Evolutionary conservation across 140 eudicot species (phyloP), one percentile per base, ranked within the genome.

Genomic region (Stevia rebaudiana): DNA sequence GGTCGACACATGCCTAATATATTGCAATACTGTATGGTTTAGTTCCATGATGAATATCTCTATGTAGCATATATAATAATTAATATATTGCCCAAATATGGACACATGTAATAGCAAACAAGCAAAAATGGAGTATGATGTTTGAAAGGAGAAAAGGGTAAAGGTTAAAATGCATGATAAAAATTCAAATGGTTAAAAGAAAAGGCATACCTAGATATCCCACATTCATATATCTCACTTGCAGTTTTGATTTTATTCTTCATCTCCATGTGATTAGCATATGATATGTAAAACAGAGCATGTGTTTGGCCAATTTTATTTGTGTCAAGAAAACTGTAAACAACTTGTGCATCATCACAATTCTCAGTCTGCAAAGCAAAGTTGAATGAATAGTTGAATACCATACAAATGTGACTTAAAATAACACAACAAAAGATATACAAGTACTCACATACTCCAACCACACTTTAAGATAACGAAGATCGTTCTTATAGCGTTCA

Each of bases 391-490:
- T 15, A 52, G 13, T 15, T 30, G 28, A 64, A 16, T 17, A 66
- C n/a, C n/a, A n/a, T 13, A 73, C 42, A 64, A 44, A 70, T 15
- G 46, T 35, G 15, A 4, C n/a, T 21, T 15, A 22, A 54, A n/a
- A 68, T 15, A 28, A 50, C 25, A 31, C 24, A 7, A 15, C 21
- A 4, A 13, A 16, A 44, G 22, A 3, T 44, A 44, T 44, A 43
- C 64, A 55, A 36, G 7, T 24, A 65, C 97, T 66, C 60, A 91
- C 98, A 81, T 91, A 91, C 75, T 91, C 96, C 77, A 91, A 67
- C 98, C 98, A 91, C 18, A 87, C 85, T 91, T 85, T 87, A 23
- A 91, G 87, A 76, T 87, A 91, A 30, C 96, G 95, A 16, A 82
- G 91, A 71, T 91, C 98, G 47, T 83, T 77, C 81, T 75, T 83